Evolutionary conservation across 345 rosid species (phyloP).

Genomic region (Citrus inodora): DNA sequence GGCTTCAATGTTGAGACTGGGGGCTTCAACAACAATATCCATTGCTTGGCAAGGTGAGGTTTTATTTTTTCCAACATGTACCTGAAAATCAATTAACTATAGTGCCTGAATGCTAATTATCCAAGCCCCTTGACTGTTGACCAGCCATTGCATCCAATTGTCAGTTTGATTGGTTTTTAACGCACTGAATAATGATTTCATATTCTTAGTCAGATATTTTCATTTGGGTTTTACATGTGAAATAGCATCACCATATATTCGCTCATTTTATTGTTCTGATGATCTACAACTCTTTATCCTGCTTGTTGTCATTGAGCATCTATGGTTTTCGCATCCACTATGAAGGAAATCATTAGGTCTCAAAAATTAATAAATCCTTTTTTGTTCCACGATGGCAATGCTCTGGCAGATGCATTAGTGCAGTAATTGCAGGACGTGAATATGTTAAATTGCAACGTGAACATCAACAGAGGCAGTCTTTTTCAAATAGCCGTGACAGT

Average conservation of each 20-base stretch:
- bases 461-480: conserved; percentile 64
- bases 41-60: conserved; percentile 86
- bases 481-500: conserved; percentile 64
- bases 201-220: not conserved
- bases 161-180: not conserved
- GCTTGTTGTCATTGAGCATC: not conserved
- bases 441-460: conserved; percentile 79
- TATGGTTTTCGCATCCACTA: not conserved
- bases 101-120: not conserved
- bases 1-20: conserved; percentile 94
- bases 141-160: not conserved
- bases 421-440: conserved; percentile 94
- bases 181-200: not conserved
- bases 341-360: not conserved
- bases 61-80: not conserved
- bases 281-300: not conserved
- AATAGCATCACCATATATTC: not conserved
- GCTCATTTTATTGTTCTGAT: not conserved
- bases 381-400: not conserved
- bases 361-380: not conserved
- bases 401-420: conserved; percentile 75
- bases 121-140: not conserved
- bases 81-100: not conserved
- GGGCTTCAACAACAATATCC: conserved; percentile 92
- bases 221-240: not conserved